Evolutionary conservation across 305 asterid species (phyloP).

Genomic region (Fraxinus dipetala): DNA sequence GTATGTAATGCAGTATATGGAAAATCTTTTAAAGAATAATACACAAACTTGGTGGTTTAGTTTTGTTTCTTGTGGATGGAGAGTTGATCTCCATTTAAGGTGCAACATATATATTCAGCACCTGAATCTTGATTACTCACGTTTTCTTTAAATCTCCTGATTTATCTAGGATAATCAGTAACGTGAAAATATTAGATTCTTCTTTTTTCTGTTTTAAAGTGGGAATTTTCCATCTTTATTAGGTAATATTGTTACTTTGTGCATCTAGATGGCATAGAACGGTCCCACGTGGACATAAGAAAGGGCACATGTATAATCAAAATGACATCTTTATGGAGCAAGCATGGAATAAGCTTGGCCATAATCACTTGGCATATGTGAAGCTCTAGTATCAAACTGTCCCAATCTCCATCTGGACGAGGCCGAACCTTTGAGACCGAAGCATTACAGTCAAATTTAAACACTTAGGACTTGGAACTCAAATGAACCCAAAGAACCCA

Average conservation of each 20-base stretch:
- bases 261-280: not conserved
- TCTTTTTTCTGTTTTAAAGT: not conserved
- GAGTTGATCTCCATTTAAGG: not conserved
- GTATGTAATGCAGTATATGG: not conserved
- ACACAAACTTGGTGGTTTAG: not conserved
- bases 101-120: not conserved
- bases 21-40: not conserved
- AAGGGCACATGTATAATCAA: not conserved
- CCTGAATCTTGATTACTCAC: not conserved
- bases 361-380: not conserved
- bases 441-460: too few relatives aligned
- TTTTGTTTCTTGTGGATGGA: not conserved
- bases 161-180: not conserved
- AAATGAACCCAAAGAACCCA: not conserved
- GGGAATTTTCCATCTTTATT: not conserved
- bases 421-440: not conserved
- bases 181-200: not conserved
- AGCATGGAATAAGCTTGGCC: not conserved
- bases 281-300: not conserved
- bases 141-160: not conserved
- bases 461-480: not conserved
- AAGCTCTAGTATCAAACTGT: not conserved
- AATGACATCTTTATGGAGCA: not conserved
- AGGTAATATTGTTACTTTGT: not conserved
- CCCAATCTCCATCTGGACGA: not conserved